Evolutionary conservation across 1,284 basidiomycete genomes (phyloP).

Genomic region (Fistulina hepatica): DNA sequence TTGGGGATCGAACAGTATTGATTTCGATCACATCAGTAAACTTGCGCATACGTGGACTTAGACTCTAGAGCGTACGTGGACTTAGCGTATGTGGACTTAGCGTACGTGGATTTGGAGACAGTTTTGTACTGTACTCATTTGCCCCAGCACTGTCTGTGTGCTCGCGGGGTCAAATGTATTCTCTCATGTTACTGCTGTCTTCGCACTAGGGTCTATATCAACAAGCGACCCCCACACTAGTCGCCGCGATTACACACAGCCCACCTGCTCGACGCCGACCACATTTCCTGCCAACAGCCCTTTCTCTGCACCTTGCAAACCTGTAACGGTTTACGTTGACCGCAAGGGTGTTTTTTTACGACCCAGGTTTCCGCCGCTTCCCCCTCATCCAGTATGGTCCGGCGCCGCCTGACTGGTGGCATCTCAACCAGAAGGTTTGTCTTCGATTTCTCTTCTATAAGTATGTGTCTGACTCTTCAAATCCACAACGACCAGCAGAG

Average conservation of each 20-base stretch:
- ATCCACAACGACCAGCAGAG: slow-evolving; percentile 23
- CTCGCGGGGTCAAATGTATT: no score
- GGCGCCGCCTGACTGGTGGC: slow-evolving; percentile 7
- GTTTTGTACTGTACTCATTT: no score
- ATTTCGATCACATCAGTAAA: no score
- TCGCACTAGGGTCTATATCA: no score
- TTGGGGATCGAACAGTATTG: no score
- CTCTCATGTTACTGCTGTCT: no score
- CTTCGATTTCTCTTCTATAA: slow-evolving; percentile 16
- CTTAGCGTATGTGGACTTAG: no score
- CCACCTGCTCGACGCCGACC: slow-evolving; percentile 53
- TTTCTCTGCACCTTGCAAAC: slow-evolving; percentile 11
- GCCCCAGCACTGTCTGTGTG: no score
- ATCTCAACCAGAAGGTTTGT: neutral
- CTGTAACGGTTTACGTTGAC: slow-evolving; percentile 49
- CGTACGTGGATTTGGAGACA: no score
- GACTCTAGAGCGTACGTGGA: no score
- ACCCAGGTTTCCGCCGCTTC: slow-evolving; percentile 59
- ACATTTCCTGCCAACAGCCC: slow-evolving; percentile 23
- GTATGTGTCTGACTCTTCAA: slow-evolving; percentile 14
- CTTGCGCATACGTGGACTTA: no score
- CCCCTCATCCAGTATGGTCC: slow-evolving; percentile 25
- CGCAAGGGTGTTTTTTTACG: slow-evolving; percentile 52
- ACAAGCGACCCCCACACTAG: no score
- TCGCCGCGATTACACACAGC: slow-evolving; percentile 35